These are phyloP conservation scores for Mycena olivaceomarginata DNA, from an alignment of 768 basidiomycete genomes.

Conservation along the genomic window DNA sequence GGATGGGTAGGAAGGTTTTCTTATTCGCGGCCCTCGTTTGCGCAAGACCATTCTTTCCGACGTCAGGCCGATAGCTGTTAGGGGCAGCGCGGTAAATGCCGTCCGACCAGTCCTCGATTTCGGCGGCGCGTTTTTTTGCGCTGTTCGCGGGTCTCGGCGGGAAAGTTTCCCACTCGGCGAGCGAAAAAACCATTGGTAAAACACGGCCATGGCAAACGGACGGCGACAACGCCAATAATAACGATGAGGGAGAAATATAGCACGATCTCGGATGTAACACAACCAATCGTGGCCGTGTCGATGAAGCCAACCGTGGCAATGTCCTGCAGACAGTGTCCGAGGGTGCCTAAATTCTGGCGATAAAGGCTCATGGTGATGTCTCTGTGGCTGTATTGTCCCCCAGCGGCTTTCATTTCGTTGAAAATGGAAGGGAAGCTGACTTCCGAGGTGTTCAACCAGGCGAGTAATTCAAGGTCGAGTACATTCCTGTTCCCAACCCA, in stretches of 20 bases:
- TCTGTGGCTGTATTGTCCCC: slow-evolving; percentile 75
- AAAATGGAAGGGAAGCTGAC: slow-evolving; percentile 82
- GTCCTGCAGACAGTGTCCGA: slow-evolving; percentile 81
- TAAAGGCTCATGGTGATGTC: slow-evolving; percentile 81
- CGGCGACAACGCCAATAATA: slow-evolving; percentile 17
- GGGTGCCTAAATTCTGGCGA: slow-evolving; percentile 69
- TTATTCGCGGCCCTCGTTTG: slow-evolving; percentile 62
- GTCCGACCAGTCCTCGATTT: slow-evolving; percentile 97
- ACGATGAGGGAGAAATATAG: slow-evolving; percentile 65
- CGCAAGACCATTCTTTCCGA: slow-evolving; percentile 79
- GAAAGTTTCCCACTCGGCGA: slow-evolving; percentile 96
- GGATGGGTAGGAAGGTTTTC: slow-evolving; percentile 80
- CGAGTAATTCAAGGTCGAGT: slow-evolving; percentile 79
- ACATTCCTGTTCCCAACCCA: slow-evolving; percentile 66
- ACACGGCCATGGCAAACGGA: slow-evolving; percentile 91
- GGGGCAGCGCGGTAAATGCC: slow-evolving; percentile 98
- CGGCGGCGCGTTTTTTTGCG: slow-evolving; percentile 91
- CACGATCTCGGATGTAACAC: slow-evolving; percentile 79
- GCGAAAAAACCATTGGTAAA: slow-evolving; percentile 99
- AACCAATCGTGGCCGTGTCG: slow-evolving; percentile 84
- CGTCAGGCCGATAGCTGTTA: slow-evolving; percentile 92
- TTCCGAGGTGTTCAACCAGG: slow-evolving; percentile 77
- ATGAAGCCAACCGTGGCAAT: slow-evolving; percentile 84
- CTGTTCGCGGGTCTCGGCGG: slow-evolving; percentile 93
- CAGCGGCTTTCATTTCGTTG: slow-evolving; percentile 70